Conservation (phyloP, 495 filamentous ascomycete species). For the Aspergillus homomorphus region DNA sequence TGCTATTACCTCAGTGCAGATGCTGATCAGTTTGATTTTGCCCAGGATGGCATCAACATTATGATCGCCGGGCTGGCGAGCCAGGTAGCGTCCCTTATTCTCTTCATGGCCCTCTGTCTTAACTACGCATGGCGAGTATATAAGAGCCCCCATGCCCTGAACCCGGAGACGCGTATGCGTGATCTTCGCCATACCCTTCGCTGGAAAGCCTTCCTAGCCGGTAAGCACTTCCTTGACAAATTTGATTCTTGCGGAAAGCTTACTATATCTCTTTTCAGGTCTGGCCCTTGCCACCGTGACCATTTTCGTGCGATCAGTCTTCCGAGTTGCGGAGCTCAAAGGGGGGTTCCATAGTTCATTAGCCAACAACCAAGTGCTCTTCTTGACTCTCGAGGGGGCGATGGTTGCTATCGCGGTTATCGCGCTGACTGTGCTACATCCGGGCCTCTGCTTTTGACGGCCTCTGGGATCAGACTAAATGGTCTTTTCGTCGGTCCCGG, state of each 20-base stretch:
- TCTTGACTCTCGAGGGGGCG: conserved; percentile 69
- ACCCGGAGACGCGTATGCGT: conserved; percentile 12
- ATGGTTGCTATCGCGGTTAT: conserved; percentile 62
- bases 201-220: conserved; percentile 21
- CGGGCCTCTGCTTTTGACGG: no score
- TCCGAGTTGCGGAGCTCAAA: conserved; percentile 61
- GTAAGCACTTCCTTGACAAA: background rate
- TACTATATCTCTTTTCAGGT: conserved; percentile 17
- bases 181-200: no score
- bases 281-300: conserved; percentile 50
- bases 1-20: conserved; percentile 47
- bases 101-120: conserved; percentile 50
- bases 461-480: no score
- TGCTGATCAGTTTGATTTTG: conserved; percentile 11
- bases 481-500: no score
- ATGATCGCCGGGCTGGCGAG: conserved; percentile 55
- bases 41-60: conserved; percentile 42
- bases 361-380: conserved; percentile 56
- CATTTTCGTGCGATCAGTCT: conserved; percentile 62
- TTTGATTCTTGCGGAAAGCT: background rate
- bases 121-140: conserved; percentile 50
- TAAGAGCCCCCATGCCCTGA: conserved; percentile 3
- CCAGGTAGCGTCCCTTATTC: conserved; percentile 51
- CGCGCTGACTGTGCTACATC: conserved; percentile 22
- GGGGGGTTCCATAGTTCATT: conserved; percentile 53